These are phyloP conservation scores for Colletotrichum graminicola DNA, from an alignment of 2,329 filamentous ascomycete genomes.

Conservation along the genomic window DNA sequence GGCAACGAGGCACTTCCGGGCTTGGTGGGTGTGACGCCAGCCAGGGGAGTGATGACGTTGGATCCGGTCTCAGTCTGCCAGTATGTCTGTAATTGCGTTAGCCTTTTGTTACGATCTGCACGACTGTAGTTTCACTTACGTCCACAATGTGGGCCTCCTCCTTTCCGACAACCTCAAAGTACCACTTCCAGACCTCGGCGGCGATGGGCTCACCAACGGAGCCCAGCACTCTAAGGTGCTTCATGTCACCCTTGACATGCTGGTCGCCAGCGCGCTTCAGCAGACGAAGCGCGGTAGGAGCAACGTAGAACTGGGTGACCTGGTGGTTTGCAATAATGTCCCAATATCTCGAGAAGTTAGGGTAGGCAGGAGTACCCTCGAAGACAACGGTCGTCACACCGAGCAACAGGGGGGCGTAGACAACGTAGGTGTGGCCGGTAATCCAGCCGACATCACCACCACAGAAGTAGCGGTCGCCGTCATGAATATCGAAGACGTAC, in stretches of 20 bases:
- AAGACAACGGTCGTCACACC: slow-evolving; percentile 97
- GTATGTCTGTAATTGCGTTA: slow-evolving; percentile 77
- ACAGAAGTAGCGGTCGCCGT: slow-evolving; percentile 94
- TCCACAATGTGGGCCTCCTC: slow-evolving; percentile 94
- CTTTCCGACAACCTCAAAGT: slow-evolving; percentile 94
- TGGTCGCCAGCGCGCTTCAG: slow-evolving; percentile 96
- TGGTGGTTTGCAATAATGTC: slow-evolving; percentile 96
- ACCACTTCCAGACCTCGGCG: slow-evolving; percentile 99
- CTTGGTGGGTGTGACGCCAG: slow-evolving; percentile 95
- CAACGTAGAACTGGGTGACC: slow-evolving; percentile 98
- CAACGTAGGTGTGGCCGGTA: slow-evolving; percentile 97
- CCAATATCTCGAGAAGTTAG: slow-evolving; percentile 98
- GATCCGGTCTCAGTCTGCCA: slow-evolving; percentile 99
- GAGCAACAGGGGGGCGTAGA: slow-evolving; percentile 93
- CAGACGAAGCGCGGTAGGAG: slow-evolving; percentile 90
- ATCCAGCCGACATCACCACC: slow-evolving; percentile 99
- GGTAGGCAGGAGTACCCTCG: slow-evolving; percentile 96
- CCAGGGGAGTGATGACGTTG: slow-evolving; percentile 93
- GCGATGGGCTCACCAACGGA: slow-evolving; percentile 98
- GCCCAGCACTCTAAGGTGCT: slow-evolving; percentile 87
- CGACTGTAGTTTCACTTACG: slow-evolving; percentile 68
- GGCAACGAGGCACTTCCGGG: slow-evolving; percentile 95
- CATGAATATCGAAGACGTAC: slow-evolving; percentile 98
- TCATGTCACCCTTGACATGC: slow-evolving; percentile 91
- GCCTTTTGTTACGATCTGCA: neutral